phyloP scores from a whole-genome alignment of 805 yeast species.

The Ogataea pilisensis region DNA sequence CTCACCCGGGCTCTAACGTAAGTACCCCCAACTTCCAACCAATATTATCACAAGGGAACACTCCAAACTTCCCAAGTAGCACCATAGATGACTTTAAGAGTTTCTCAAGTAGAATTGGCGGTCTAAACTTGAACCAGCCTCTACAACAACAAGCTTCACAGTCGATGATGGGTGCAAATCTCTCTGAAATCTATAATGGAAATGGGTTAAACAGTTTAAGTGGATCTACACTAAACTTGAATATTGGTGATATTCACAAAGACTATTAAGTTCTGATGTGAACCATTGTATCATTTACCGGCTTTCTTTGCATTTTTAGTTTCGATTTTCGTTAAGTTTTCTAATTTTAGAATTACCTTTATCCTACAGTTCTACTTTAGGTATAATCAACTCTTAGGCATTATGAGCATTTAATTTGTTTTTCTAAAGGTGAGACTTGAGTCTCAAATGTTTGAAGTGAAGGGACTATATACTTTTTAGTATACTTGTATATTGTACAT shows the following conservation, averaged over 20 bases:
- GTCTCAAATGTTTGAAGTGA: no score
- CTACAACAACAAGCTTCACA: slow-evolving; percentile 1
- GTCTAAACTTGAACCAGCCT: slow-evolving; percentile 16
- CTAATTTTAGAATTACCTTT: no score
- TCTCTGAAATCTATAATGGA: slow-evolving; percentile 1
- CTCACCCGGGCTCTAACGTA: slow-evolving; percentile 11
- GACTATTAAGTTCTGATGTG: slow-evolving; percentile 1
- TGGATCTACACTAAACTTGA: slow-evolving; percentile 8
- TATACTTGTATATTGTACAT: no score
- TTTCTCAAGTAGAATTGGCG: slow-evolving; percentile 20
- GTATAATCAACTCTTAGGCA: no score
- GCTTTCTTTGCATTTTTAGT: no score
- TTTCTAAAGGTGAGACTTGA: no score
- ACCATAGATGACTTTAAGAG: slow-evolving; percentile 15
- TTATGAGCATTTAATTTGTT: no score
- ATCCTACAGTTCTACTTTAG: no score
- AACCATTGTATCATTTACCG: no score
- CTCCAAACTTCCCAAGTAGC: slow-evolving; percentile 10
- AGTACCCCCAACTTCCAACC: slow-evolving; percentile 20
- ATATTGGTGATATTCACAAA: slow-evolving; percentile 4
- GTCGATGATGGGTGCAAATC: background rate
- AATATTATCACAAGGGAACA: slow-evolving; percentile 9
- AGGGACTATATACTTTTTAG: no score
- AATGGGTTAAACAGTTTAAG: background rate
- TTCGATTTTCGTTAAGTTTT: no score